Evolutionary conservation across 2,329 filamentous ascomycete genomes (phyloP), one percentile per base, ranked within the genome.

Genomic region (Aspergillus sp.): DNA sequence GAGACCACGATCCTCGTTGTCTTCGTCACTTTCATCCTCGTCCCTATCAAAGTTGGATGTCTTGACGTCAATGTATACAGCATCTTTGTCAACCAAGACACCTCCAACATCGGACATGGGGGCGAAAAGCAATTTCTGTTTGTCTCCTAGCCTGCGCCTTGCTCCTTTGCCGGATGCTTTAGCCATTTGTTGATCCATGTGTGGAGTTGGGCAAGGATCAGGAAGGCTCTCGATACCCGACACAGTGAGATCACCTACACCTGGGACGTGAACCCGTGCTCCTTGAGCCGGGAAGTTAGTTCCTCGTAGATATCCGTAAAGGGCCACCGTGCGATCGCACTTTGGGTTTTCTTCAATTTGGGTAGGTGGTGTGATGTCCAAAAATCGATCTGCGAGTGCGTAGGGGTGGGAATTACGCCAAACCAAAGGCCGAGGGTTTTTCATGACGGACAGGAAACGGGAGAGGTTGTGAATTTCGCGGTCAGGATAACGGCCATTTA

Each of bases 81-180:
- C 90, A 68, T 98, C 93, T 48, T 95, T 95, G 54, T 98, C 93
- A 40, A 98, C 91, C 62, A 97, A 83, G 9, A 98, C 81, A 58
- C 93, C 93, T 52, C 90, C 94, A 30, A 95, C 90, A 68, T 98
- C 93, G 27, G 90, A 95, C 91, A 98, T 97, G 30, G 93, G 94
- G 3, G 93, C 94, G 67, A 96, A 94, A 5, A 98, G 73, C 56
- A 94, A 82, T 71, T 96, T 96, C 62, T 98, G 91, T 69, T 97
- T 98, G 62, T 98, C 93, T 29, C 94, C 93, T 10, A 98, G 71
- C 44, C 90, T 79, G 59, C 85, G 82, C 51, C 90, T 77, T 33
- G 84, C 85, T 30, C 83, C 83, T 66, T 95, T 95, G 3, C 91
- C 91, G 0, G 84, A 83, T 2, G 82, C 81, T 62, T 95, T 95